These are phyloP conservation scores for Boletus reticuloceps DNA, from an alignment of 768 basidiomycete species.

Conservation along the genomic window DNA sequence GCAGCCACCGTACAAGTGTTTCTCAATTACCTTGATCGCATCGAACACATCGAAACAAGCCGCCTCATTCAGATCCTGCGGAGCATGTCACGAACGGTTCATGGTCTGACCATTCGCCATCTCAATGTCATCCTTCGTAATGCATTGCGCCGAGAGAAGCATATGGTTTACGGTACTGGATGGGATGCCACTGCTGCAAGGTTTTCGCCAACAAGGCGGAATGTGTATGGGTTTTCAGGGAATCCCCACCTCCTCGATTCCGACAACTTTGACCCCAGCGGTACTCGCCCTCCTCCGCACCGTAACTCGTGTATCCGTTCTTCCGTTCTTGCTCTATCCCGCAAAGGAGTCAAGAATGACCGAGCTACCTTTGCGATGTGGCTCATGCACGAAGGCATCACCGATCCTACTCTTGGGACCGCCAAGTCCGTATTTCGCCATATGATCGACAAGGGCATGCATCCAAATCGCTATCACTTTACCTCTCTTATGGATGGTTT, in stretches of 20 bases:
- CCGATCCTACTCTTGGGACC: conserved; percentile 47
- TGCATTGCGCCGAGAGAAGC: conserved; percentile 53
- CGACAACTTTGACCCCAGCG: conserved; percentile 46
- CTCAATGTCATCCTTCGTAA: conserved; percentile 54
- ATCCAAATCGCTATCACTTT: conserved; percentile 71
- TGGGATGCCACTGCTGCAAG: conserved; percentile 44
- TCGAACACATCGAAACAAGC: conserved; percentile 42
- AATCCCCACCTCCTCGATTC: conserved; percentile 18
- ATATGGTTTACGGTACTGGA: conserved; percentile 40
- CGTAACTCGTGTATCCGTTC: conserved; percentile 37
- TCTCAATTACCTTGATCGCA: conserved; percentile 47
- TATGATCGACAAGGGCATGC: conserved; percentile 66
- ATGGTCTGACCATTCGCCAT: conserved; percentile 53
- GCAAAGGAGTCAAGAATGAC: conserved; percentile 53
- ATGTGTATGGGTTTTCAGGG: conserved; percentile 5
- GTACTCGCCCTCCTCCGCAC: conserved; percentile 36
- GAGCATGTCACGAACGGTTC: conserved; percentile 37
- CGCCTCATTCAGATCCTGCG: conserved; percentile 49
- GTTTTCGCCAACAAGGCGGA: conserved; percentile 34
- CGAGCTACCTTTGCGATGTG: conserved; percentile 57
- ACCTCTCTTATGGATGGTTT: conserved; percentile 78
- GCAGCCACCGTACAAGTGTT: conserved; percentile 54
- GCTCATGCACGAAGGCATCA: conserved; percentile 58
- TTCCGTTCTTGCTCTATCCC: conserved; percentile 44
- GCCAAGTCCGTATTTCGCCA: conserved; percentile 54